Evolutionary conservation across 2,329 filamentous ascomycete species (phyloP), one percentile per base, ranked within the genome.

Genomic region (Pyricularia grisea): DNA sequence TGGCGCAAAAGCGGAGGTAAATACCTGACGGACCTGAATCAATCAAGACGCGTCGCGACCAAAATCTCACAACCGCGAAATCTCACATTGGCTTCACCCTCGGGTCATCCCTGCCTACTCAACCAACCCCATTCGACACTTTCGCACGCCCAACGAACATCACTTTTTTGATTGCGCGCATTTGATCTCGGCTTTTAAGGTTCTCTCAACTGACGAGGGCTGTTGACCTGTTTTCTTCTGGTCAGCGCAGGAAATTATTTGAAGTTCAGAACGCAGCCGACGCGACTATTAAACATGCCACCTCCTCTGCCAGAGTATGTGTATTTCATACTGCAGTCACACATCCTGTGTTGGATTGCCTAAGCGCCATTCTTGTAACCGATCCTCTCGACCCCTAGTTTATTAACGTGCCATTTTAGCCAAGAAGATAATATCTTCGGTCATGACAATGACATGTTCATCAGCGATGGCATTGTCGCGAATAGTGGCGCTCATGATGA

Each of bases 341-440:
- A 7, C 20, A 2, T 55, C 7, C n/a, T 55, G 20, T n/a, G 17
- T 9, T 55, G 4, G 20, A 55, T 55, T n/a, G 7, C 20, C 42
- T n/a, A 55, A 12, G 42, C 42, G 42, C 42, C 14, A 6, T 9
- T n/a, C 42, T n/a, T 55, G 20, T n/a, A n/a, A 55, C 20, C 17
- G 17, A n/a, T 10, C 42, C 17, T 55, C 17, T n/a, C n/a, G n/a
- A n/a, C n/a, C n/a, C n/a, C n/a, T n/a, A n/a, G n/a, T n/a, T n/a
- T n/a, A n/a, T n/a, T n/a, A n/a, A n/a, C n/a, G n/a, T n/a, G 14
- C 61, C 55, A 36, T n/a, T 66, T 0, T 66, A 65, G 68, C 67
- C 65, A 66, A 12, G 68, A 68, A 42, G 69, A 70, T 61, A 67
- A 42, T 23, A 50, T 61, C 3, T 31, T 70, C 2, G 70, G 64